Percentiles rank a stretch among this genome's conserved stretches.
Conservation (phyloP, 1,284 basidiomycete genomes). For the Fomitiporia mediterranea region DNA sequence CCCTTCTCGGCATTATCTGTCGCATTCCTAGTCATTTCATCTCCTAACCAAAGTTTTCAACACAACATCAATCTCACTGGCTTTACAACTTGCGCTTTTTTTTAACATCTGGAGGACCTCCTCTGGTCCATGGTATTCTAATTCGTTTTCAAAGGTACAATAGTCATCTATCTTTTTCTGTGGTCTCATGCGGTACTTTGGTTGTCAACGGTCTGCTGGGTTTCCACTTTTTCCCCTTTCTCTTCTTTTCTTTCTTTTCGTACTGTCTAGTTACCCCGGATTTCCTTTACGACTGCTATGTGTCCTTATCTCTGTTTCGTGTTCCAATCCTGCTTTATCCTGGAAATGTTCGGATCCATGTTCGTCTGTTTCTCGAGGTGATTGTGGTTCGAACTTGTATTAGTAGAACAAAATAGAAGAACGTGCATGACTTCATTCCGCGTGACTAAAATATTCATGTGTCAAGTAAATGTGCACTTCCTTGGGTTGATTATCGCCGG, state of each 20-base stretch:
- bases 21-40: neutral
- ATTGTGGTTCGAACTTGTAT: conserved; percentile 3
- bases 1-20: conserved; percentile 1
- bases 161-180: conserved; percentile 9
- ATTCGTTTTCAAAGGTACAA: conserved; percentile 18
- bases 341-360: conserved; percentile 5
- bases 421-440: neutral
- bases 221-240: neutral
- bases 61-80: conserved; percentile 12
- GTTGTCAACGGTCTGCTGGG: neutral
- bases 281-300: too few species aligned
- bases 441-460: too few species aligned
- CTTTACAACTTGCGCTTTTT: conserved; percentile 12
- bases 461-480: too few species aligned
- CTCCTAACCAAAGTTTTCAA: neutral
- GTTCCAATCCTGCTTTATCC: neutral
- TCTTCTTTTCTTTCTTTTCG: conserved; percentile 6
- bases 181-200: conserved; percentile 3
- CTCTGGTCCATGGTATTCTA: conserved; percentile 13
- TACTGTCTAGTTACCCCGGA: too few species aligned
- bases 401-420: conserved; percentile 5
- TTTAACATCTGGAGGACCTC: conserved; percentile 16
- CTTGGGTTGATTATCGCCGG: too few species aligned
- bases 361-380: neutral
- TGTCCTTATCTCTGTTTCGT: conserved; percentile 4